These are phyloP conservation scores for Backusella parvicylindrica DNA, from an alignment of 192 early-diverging fungal species.

Conservation along the genomic window DNA sequence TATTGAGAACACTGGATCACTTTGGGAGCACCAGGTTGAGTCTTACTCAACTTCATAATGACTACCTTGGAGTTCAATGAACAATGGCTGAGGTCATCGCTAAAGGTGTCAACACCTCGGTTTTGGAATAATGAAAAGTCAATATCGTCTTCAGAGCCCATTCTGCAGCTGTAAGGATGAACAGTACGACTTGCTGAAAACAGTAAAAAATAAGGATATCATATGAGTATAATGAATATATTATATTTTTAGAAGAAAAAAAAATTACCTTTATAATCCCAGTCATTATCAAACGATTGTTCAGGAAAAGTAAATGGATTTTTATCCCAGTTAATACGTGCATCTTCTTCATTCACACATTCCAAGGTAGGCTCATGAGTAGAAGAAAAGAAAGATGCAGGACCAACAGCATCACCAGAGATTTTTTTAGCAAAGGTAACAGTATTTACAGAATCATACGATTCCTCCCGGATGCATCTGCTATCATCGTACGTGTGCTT, in stretches of 20 bases:
- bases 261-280: background rate
- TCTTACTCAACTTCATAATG: constrained; percentile 2
- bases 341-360: constrained; percentile 1
- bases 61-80: background rate
- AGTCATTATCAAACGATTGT: background rate
- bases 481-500: background rate
- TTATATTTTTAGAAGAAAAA: background rate
- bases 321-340: constrained; percentile 9
- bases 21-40: background rate
- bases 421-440: background rate
- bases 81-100: background rate
- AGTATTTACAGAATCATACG: constrained; percentile 17
- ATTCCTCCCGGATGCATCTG: constrained; percentile 10
- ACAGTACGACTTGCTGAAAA: background rate
- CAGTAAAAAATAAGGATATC: background rate
- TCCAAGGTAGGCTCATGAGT: background rate
- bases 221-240: background rate
- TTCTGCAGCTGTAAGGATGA: constrained; percentile 2
- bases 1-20: background rate
- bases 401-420: background rate
- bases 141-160: background rate
- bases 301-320: background rate
- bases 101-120: background rate
- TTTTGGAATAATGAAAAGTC: background rate
- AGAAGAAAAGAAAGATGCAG: constrained; percentile 8